phyloP scores from a whole-genome alignment of 495 filamentous ascomycete genomes.

The Aspergillus steynii region DNA sequence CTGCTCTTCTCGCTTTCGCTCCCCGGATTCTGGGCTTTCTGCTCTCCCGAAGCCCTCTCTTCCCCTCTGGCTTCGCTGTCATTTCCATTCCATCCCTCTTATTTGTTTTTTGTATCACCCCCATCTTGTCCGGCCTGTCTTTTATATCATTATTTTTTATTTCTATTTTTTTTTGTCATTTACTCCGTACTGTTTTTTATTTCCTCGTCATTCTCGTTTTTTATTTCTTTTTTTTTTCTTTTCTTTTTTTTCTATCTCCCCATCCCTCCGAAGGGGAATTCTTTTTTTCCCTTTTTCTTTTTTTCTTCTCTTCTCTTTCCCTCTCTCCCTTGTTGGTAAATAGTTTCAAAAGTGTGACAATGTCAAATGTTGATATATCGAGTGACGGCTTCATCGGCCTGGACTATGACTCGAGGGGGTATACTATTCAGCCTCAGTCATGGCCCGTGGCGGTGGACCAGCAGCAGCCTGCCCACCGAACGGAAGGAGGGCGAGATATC shows the following conservation, averaged over 20 bases:
- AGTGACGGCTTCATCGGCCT: slow-evolving; percentile 49
- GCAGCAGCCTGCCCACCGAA: slow-evolving; percentile 31
- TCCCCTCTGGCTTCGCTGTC: slow-evolving; percentile 23
- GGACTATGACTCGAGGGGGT: slow-evolving; percentile 50
- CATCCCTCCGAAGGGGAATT: slow-evolving; percentile 1
- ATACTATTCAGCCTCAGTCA: slow-evolving; percentile 43
- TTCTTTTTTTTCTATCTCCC: slow-evolving; percentile 10
- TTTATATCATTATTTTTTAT: slow-evolving; percentile 2
- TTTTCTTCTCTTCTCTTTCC: slow-evolving; percentile 12
- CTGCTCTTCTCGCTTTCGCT: slow-evolving; percentile 16
- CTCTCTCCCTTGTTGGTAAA: slow-evolving; percentile 6
- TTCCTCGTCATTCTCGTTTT: slow-evolving; percentile 8
- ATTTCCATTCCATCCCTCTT: slow-evolving; percentile 5
- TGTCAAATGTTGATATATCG: slow-evolving; percentile 48
- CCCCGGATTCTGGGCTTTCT: slow-evolving; percentile 34
- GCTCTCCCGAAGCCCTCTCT: slow-evolving; percentile 26
- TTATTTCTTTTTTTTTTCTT: slow-evolving; percentile 8
- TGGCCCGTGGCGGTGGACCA: slow-evolving; percentile 48
- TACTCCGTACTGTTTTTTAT: slow-evolving; percentile 10
- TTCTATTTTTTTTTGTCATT: slow-evolving; percentile 8
- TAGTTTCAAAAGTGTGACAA: slow-evolving; percentile 26
- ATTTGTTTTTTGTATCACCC: slow-evolving; percentile 10
- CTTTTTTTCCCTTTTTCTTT: slow-evolving; percentile 17
- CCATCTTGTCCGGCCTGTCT: slow-evolving; percentile 9
- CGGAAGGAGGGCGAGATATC: slow-evolving; percentile 42